phyloP scores from a whole-genome alignment of 2,329 filamentous ascomycete genomes.

The Fusarium praegraminearum region DNA sequence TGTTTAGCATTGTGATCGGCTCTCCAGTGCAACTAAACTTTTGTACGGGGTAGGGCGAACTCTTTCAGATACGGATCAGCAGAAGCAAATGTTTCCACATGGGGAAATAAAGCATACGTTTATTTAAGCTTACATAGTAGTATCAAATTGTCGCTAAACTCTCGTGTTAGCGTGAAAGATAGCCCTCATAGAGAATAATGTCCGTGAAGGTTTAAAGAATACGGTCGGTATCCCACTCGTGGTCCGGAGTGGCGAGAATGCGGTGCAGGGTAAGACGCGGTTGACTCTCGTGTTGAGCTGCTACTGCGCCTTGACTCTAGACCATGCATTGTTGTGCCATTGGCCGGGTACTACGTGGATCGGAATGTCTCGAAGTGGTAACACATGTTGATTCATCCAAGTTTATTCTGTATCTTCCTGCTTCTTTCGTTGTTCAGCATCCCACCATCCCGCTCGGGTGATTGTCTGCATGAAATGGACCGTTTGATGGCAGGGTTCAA shows the following conservation, averaged over 20 bases:
- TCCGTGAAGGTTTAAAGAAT: background rate
- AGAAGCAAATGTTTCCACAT: background rate
- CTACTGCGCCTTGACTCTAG: background rate
- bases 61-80: background rate
- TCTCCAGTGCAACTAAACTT: no score
- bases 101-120: background rate
- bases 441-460: constrained; percentile 1
- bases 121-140: background rate
- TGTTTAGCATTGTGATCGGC: no score
- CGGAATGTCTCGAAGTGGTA: background rate
- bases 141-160: background rate
- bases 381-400: background rate
- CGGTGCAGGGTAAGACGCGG: background rate
- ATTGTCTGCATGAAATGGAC: background rate
- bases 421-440: background rate
- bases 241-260: no score
- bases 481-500: background rate
- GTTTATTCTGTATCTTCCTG: background rate
- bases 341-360: background rate
- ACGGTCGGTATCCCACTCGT: background rate
- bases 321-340: background rate
- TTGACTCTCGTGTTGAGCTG: background rate
- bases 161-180: background rate
- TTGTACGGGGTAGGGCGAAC: no score
- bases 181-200: background rate